Evolutionary conservation across 1,139 yeast genomes (phyloP).

Genomic region (Trichomonascaceae sp.): DNA sequence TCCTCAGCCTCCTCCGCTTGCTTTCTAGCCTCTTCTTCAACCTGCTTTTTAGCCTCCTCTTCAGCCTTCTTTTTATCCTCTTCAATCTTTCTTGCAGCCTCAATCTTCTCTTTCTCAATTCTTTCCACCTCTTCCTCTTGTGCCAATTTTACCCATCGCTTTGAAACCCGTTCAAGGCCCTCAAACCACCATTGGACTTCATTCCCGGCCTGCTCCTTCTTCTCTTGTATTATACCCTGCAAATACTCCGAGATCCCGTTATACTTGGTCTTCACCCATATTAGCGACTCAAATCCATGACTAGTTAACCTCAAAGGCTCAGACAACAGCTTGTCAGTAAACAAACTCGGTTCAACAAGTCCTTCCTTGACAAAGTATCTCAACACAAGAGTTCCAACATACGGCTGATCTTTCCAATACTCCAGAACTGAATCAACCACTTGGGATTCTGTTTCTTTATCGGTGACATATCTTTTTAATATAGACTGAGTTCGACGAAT

Average conservation of each 20-base stretch:
- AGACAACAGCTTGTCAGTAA: constrained; percentile 14
- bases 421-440: constrained; percentile 57
- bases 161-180: constrained; percentile 11
- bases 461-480: constrained; percentile 40
- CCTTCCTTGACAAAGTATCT: constrained; percentile 52
- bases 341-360: constrained; percentile 17
- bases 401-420: constrained; percentile 78
- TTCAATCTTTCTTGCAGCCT: background rate
- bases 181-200: constrained; percentile 18
- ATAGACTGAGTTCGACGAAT: constrained; percentile 51
- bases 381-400: constrained; percentile 67
- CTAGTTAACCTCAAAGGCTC: constrained; percentile 15
- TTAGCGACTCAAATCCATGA: constrained; percentile 24
- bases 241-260: background rate
- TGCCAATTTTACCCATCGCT: constrained; percentile 4
- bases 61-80: background rate
- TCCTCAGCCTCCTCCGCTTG: background rate
- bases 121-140: background rate
- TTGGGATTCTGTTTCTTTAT: constrained; percentile 23
- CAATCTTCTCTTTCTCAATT: background rate
- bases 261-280: constrained; percentile 14
- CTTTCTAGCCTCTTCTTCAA: background rate
- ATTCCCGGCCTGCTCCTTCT: constrained; percentile 4
- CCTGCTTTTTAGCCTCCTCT: background rate
- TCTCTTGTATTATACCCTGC: background rate